Base-by-base conservation (phyloP, 768 basidiomycete genomes). In the Austroboletus eburneus region DNA sequence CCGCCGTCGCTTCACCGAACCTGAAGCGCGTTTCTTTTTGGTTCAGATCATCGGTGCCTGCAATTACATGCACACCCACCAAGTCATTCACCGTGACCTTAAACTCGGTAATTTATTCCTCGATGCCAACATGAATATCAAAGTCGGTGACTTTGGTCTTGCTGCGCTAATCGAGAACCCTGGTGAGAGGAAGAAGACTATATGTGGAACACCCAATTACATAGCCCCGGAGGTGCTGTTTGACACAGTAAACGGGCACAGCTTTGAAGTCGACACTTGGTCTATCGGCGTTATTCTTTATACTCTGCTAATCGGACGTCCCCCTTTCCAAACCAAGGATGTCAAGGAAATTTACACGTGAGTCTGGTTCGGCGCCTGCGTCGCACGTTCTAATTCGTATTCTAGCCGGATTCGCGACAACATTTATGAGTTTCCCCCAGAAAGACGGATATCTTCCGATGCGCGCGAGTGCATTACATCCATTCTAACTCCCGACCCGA, bases 251-350 rank as follows among this genome's bases (percentile, higher is more conserved):
- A 94, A 92, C 53, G 94, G 95, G 2, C 95, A 99, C 68, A 93
- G 90, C 62, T 99, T 96, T 56, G 96, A 99, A 70, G 95, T 97
- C 23, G 95, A 99, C 63, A 88, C 92, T 9, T 99, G 95, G 95
- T 92, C 90, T 2, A 85, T 95, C 40, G 95, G 95, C 13, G 95
- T 99, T 44, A 97, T 98, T 49, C 71, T 98, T 52, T 98, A 98
- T 62, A 99, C 95, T 2, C 81, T 97, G 42, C 73, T 95, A 25
- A 76, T 97, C 25, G 96, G 96, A 12, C 83, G 87, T n/a, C 95
- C 95, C 1, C 95, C 95, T 1, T 99, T 99, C 74, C 96, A 99
- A 66, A 97, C 93, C 14, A 93, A 96, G 63, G 93, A 98, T 43
- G 92, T 98, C 58, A 96, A 97, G 68, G 83, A 82, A 10, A 97